phyloP scores from a whole-genome alignment of 768 basidiomycete species.

The Pisolithus orientalis region DNA sequence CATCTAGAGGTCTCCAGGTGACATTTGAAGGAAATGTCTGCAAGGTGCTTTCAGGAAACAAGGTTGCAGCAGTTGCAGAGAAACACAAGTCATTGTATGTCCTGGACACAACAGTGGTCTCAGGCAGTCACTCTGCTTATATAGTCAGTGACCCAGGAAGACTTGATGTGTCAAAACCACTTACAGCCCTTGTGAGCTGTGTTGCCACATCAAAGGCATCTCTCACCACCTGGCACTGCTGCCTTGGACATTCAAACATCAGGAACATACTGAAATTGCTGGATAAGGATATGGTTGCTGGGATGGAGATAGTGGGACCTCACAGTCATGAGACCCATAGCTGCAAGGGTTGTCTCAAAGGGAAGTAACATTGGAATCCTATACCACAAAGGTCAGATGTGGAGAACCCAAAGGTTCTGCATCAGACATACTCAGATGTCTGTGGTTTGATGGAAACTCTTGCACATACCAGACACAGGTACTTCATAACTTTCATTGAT shows the following conservation, averaged over 20 bases:
- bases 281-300: no score
- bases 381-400: no score
- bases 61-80: background rate
- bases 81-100: conserved; percentile 2
- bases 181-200: no score
- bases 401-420: no score
- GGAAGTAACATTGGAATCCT: conserved; percentile 11
- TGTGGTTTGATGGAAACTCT: conserved; percentile 2
- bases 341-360: conserved; percentile 16
- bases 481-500: conserved; percentile 17
- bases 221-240: background rate
- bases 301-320: background rate
- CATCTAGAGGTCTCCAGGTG: background rate
- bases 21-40: background rate
- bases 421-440: no score
- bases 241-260: background rate
- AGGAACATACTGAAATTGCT: no score
- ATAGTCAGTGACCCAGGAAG: background rate
- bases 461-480: conserved; percentile 3
- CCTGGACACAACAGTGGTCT: background rate
- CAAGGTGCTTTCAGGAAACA: background rate
- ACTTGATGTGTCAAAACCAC: no score
- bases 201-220: background rate
- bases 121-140: background rate
- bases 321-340: background rate